Percentiles rank a stretch among this genome's conserved stretches.
Evolutionary conservation across 1,284 basidiomycete species (phyloP).

Genomic region (Blastosporella zonata): DNA sequence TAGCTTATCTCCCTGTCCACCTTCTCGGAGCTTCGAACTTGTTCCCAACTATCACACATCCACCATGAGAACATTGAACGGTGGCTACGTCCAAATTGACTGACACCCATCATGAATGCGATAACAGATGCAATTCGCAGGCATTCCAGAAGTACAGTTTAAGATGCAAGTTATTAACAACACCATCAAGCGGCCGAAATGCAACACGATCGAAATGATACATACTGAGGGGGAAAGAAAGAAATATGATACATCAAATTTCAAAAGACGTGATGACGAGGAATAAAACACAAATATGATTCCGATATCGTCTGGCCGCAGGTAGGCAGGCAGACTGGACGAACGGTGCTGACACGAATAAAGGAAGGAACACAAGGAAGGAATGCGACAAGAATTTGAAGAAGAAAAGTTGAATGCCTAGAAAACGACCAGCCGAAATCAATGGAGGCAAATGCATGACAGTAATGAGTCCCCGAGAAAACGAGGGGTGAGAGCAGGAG

Average conservation of each 20-base stretch:
- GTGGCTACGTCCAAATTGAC: no score
- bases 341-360: background rate
- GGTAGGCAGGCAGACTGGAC: slow-evolving; percentile 7
- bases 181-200: slow-evolving; percentile 5
- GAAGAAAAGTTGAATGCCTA: slow-evolving; percentile 1
- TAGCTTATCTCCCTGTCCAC: background rate
- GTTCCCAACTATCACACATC: background rate
- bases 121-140: background rate
- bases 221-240: background rate
- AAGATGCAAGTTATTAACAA: slow-evolving; percentile 3
- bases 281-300: background rate
- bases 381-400: slow-evolving; percentile 9
- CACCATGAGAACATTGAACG: background rate
- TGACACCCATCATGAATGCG: no score
- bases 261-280: background rate
- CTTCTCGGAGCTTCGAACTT: background rate
- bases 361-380: slow-evolving; percentile 4
- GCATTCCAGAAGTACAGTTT: background rate
- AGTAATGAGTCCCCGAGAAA: background rate
- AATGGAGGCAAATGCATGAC: slow-evolving; percentile 5
- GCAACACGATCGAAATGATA: background rate
- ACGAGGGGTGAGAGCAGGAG: slow-evolving; percentile 2
- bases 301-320: slow-evolving; percentile 3
- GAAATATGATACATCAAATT: background rate
- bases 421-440: slow-evolving; percentile 18